These are phyloP conservation scores for Akanthomyces lecanii DNA, from an alignment of 2,329 filamentous ascomycete species.

Conservation along the genomic window DNA sequence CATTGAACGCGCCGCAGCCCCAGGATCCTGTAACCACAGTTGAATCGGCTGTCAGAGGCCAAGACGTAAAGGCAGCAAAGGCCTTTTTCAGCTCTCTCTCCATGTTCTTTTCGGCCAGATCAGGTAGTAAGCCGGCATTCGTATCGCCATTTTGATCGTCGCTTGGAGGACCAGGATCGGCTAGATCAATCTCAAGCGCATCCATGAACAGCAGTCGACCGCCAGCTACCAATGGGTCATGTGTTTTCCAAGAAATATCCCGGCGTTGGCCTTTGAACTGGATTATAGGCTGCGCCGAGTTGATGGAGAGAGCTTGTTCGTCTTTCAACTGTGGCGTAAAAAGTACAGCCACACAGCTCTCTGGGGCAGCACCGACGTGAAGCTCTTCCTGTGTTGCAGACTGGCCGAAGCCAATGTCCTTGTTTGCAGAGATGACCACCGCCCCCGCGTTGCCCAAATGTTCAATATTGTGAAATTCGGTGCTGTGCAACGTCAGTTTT, in stretches of 20 bases:
- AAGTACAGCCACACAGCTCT: conserved; percentile 32
- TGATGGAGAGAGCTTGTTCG: conserved; percentile 26
- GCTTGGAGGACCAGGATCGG: conserved; percentile 8
- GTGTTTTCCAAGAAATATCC: conserved; percentile 24
- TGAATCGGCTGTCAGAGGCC: conserved; percentile 10
- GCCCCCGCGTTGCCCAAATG: conserved; percentile 25
- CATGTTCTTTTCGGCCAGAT: conserved; percentile 25
- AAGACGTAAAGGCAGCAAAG: conserved; percentile 25
- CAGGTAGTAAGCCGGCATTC: conserved; percentile 21
- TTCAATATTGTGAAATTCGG: conserved; percentile 22
- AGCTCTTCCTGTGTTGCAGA: conserved; percentile 35
- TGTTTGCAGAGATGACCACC: conserved; percentile 32
- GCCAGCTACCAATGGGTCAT: conserved; percentile 19
- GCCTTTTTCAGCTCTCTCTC: conserved; percentile 31
- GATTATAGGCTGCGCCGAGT: conserved; percentile 28
- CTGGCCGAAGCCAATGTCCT: conserved; percentile 32
- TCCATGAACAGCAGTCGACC: conserved; percentile 35
- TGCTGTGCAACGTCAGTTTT: conserved; percentile 25
- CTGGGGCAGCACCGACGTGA: conserved; percentile 32
- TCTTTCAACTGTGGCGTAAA: conserved; percentile 28
- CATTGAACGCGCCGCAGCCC: conserved; percentile 35
- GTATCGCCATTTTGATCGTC: conserved; percentile 14
- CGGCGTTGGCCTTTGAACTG: conserved; percentile 28
- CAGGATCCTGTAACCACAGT: conserved; percentile 28
- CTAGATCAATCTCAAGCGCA: conserved; percentile 31